Base-by-base conservation (phyloP, 2,329 filamentous ascomycete species). In the Pseudopithomyces chartarum region DNA sequence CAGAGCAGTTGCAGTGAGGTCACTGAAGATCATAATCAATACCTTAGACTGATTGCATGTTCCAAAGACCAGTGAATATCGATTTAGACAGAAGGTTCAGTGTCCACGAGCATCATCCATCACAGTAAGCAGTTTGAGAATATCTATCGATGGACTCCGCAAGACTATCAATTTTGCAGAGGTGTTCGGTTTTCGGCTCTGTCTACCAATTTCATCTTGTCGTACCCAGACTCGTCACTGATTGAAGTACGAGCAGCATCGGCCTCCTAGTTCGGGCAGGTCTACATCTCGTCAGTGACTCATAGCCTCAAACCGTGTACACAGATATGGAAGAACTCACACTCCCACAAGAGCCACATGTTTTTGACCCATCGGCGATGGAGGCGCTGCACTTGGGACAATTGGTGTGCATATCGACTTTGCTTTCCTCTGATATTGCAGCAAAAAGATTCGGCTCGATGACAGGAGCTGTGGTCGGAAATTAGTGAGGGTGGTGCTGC, bases 341-440 rank as follows among this genome's bases (percentile, higher is more conserved):
- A 58, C 69, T 72, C 52, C 75, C 75, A 59, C 75, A 77, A 47
- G 74, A 74, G 29, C 65, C 54, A 58, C 75, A 77, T 11, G 67
- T 74, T 69, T 77, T 77, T 48, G 55, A 59, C 6, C 63, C 73
- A 42, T 63, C 68, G 38, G 52, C 59, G 56, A 72, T 73, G 36
- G 48, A 55, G 6, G 73, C 71, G 55, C 73, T 71, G 62, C 75
- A 77, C 66, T 77, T 77, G 58, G 75, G 75, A 70, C 75, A 77
- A 60, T 59, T 55, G 60, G 59, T 59, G 65, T 75, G 70, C 49
- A 43, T 58, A 62, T 76, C 62, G 62, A 75, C 66, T 52, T 13
- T 38, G 62, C 60, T 52, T 73, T 65, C 70, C 73, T 74, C 4
- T 63, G 66, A 60, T 11, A n/a, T 46, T 32, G 32, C 19, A 49